Evolutionary conservation across 2,329 filamentous ascomycete species (phyloP), one percentile per base, ranked within the genome.

Genomic region (Alternaria atra): DNA sequence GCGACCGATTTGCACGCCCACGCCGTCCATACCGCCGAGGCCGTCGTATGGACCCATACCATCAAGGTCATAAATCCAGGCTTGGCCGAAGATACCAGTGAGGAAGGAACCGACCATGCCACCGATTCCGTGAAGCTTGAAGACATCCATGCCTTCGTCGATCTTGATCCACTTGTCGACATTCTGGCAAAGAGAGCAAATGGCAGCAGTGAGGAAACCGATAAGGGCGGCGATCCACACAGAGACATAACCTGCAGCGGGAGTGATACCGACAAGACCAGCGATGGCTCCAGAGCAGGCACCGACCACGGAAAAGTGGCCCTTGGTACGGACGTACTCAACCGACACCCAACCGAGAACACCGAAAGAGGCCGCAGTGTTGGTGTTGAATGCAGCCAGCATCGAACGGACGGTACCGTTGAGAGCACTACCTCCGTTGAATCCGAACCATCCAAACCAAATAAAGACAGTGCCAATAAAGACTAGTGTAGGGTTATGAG

Each of bases 381-480:
- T 86, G 63, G 85, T 87, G 76, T 87, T 87, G 78, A 87, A 86
- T 32, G 81, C 82, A 39, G 84, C 85, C 32, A 85, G 77, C 80
- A 86, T 84, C 25, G 84, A 82, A 48, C 86, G 84, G 37, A 87
- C 73, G 25, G 81, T 82, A 9, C 61, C 65, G 50, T 66, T 68
- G 23, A 87, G 79, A 20, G 84, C 82, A 4, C 83, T 85, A 13
- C 85, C 85, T 44, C 85, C 85, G 71, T 87, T 87, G 74, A 87
- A 87, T 2, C 85, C 85, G 62, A 86, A 84, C 85, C 85, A 87
- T 8, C 84, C 87, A 61, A 89, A 88, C 87, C 87, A 90, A 61
- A 90, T 89, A 40, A 90, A 79, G 1, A 88, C 80, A 1, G 87
- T 90, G 2, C 88, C 88, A 2, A 90, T 81, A 66, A 87, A 88